phyloP scores from a whole-genome alignment of 139 green algal genomes.

The Nannochloris sp. region DNA sequence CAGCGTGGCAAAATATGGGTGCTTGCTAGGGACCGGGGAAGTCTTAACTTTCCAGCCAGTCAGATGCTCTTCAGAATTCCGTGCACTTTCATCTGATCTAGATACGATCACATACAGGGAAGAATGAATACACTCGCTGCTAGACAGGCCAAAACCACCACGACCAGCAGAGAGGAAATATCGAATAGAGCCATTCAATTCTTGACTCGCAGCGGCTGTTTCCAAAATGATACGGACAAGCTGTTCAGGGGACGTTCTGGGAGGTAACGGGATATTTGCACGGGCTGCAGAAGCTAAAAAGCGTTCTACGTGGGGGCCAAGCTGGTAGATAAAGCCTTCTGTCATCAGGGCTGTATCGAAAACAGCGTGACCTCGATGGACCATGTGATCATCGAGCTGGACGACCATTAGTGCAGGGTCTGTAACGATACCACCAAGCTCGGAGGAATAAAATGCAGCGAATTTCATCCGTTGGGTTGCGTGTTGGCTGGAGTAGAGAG shows the following conservation, averaged over 20 bases:
- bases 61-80: conserved; percentile 17
- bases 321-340: conserved; percentile 69
- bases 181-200: conserved; percentile 54
- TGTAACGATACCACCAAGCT: conserved; percentile 72
- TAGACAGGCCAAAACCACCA: conserved; percentile 51
- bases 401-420: conserved; percentile 70
- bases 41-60: conserved; percentile 43
- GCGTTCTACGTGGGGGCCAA: conserved; percentile 54
- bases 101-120: conserved; percentile 58
- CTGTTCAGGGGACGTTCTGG: conserved; percentile 19
- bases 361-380: conserved; percentile 76
- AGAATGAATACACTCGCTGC: conserved; percentile 26
- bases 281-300: conserved; percentile 41
- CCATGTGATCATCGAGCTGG: conserved; percentile 83
- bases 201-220: conserved; percentile 59
- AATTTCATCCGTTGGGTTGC: conserved; percentile 1
- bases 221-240: conserved; percentile 66
- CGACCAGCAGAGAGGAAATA: conserved; percentile 64
- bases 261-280: conserved; percentile 46
- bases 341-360: conserved; percentile 66
- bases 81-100: conserved; percentile 19
- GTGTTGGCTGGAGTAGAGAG: conserved; percentile 20
- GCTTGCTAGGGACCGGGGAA: conserved; percentile 37
- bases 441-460: conserved; percentile 66
- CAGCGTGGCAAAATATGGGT: conserved; percentile 37